These are phyloP conservation scores for Beta macrorhiza DNA, from an alignment of 179 eudicot genomes.

Conservation along the genomic window DNA sequence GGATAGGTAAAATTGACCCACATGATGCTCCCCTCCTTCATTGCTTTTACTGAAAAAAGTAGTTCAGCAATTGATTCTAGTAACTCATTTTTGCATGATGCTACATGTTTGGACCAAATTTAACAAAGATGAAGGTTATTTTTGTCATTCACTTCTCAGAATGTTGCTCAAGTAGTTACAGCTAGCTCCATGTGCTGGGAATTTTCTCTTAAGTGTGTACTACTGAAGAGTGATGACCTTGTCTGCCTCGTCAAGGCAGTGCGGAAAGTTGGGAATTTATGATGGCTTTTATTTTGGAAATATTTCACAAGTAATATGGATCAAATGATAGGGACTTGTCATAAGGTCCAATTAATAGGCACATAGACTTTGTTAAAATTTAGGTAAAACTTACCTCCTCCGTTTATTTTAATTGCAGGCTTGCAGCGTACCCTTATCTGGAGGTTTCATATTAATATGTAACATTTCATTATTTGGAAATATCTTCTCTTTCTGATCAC, in stretches of 20 bases:
- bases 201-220: background rate
- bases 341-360: too few species aligned
- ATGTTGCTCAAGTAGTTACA: background rate
- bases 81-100: background rate
- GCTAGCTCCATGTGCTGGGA: conserved; percentile 11
- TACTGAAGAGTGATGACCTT: background rate
- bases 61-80: background rate
- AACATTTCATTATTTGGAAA: too few species aligned
- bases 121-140: background rate
- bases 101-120: background rate
- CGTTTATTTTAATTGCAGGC: too few species aligned
- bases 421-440: too few species aligned
- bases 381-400: too few species aligned
- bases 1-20: background rate
- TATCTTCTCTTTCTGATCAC: too few species aligned
- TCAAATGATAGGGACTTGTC: background rate
- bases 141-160: background rate
- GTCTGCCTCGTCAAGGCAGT: background rate
- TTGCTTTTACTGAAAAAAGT: background rate
- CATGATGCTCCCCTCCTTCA: background rate
- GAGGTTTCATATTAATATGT: too few species aligned
- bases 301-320: background rate
- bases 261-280: background rate
- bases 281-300: background rate
- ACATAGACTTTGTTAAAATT: too few species aligned